Base-by-base conservation (phyloP, 176 grass and related monocot species). In the Miscanthus lutarioriparius region DNA sequence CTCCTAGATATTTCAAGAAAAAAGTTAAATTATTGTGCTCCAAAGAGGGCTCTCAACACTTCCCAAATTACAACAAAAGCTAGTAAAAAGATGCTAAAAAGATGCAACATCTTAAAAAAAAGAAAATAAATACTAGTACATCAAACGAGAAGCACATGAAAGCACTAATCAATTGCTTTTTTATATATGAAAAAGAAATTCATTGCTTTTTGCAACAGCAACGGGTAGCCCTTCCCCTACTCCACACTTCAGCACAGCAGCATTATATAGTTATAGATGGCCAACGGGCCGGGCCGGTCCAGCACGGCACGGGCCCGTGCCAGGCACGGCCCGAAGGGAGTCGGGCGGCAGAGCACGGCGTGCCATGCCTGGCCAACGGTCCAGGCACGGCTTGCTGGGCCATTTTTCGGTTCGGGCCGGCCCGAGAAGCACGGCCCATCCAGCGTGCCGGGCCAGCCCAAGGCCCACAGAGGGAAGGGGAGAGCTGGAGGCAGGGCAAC, bases 201-300 rank as follows among this genome's bases (percentile, higher is more conserved):
- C 53, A 28, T 71, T 73, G 41, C 71, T 32, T 74, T 74, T 74
- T 49, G 44, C 44, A 32, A 14, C 44, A 74, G 44, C 71, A 73
- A 73, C 41, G 10, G 41, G 2, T 4, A 45, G 14, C 41, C 61
- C 9, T 25, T 2, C 23, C 22, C 41, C 43, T 47, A 30, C 40
- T 32, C 26, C 72, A 51, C 43, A 15, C 69, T 3, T 6, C 69
- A 14, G n/a, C 69, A 47, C 12, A 48, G 11, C 68, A 9, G n/a
- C 44, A 30, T 12, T 28, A 73, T 73, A n/a, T n/a, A 32, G 30
- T 2, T 32, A 32, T 32, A 32, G 30, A 32, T 32, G 30, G 30
- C 30, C 30, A 32, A 32, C 2, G 30, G 30, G 30, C 30, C 30
- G 2, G 30, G 2, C 30, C 30, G 30, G 30, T 32, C 30, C 30